Base-by-base conservation (phyloP, 331 rosid species). In the Malus hybrid region DNA sequence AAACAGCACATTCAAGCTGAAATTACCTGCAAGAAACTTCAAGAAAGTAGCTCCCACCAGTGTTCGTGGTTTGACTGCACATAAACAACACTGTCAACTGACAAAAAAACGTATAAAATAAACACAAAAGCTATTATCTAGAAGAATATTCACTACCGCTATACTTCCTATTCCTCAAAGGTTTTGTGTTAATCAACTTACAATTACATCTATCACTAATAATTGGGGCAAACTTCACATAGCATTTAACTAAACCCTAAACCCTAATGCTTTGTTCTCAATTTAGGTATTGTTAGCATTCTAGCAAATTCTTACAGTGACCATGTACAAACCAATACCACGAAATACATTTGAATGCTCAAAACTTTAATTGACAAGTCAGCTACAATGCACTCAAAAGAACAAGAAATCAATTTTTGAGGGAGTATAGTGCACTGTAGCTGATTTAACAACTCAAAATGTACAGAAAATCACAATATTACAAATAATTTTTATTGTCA, bases 31-130 rank as follows among this genome's bases (percentile, higher is more conserved):
- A 78, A 95, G 93, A 84, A 90, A 93, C 84, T 89, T 90, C 81
- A 95, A 80, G 83, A 95, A 95, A 67, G 90, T 89, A 72, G 97
- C 97, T 80, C 99, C 99, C 73, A 85, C 93, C 80, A 95, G 81
- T 22, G 97, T 89, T 79, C 93, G 87, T 29, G 99, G 99, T 81
- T 92, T 92, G 82, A 90, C 99, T 92, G 87, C 78, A 87, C 73
- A 67, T 8, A 59, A 31, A 76, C 65, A 82, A 74, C 68, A 76
- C 76, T 70, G 79, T 79, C 74, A 83, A 69, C 50, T 65, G 68
- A 69, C 69, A 73, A 79, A 80, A 2, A 71, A 42, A 15, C 28
- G n/a, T 71, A 32, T 1, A 29, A 27, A 62, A 14, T 5, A 33
- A 31, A 65, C 24, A 46, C 10, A 24, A 48, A 46, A 46, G 20